A percentile compares a stretch with the other conserved stretches of the same genome.
phyloP scores from a whole-genome alignment of 2,329 filamentous ascomycete genomes.

The Cercospora zeae-maydis region DNA sequence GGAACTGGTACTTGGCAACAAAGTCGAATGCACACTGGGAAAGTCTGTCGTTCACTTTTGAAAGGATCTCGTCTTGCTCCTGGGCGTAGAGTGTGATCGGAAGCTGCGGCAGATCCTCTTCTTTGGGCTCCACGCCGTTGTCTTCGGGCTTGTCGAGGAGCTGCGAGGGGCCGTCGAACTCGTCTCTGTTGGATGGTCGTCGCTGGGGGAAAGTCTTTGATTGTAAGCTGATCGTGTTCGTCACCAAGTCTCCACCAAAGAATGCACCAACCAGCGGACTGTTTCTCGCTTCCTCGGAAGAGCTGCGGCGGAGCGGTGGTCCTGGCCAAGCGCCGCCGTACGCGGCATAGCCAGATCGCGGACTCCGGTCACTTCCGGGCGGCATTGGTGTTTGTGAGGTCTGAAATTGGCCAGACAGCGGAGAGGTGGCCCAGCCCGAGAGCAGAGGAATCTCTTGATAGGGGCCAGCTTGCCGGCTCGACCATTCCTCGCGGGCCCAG shows the following conservation, averaged over 20 bases:
- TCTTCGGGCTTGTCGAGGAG: conserved; percentile 69
- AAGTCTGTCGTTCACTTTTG: conserved; percentile 76
- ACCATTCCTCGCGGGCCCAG: conserved; percentile 31
- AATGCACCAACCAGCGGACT: conserved; percentile 22
- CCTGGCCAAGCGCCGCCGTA: conserved; percentile 29
- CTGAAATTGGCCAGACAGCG: conserved; percentile 27
- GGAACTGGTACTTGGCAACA: conserved; percentile 86
- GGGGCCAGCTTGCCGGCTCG: conserved; percentile 26
- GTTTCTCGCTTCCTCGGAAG: conserved; percentile 31
- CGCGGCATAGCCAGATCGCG: conserved; percentile 26
- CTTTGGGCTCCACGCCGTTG: conserved; percentile 69
- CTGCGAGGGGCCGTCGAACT: conserved; percentile 85
- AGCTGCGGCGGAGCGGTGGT: conserved; percentile 29
- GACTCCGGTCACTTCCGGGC: conserved; percentile 24
- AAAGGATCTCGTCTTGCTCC: conserved; percentile 78
- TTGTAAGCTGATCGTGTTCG: conserved; percentile 26
- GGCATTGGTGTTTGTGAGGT: conserved; percentile 27
- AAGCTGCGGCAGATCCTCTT: conserved; percentile 74
- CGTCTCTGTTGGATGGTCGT: conserved; percentile 75
- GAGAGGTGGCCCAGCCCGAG: conserved; percentile 31
- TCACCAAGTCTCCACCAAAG: conserved; percentile 27
- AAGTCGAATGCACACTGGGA: conserved; percentile 87
- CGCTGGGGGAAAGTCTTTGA: conserved; percentile 49
- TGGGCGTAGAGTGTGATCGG: conserved; percentile 78
- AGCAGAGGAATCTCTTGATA: conserved; percentile 26